A percentile compares a stretch with the other conserved stretches of the same genome.
Conservation (phyloP, 257 asterid species). For the Scutellaria barbata region DNA sequence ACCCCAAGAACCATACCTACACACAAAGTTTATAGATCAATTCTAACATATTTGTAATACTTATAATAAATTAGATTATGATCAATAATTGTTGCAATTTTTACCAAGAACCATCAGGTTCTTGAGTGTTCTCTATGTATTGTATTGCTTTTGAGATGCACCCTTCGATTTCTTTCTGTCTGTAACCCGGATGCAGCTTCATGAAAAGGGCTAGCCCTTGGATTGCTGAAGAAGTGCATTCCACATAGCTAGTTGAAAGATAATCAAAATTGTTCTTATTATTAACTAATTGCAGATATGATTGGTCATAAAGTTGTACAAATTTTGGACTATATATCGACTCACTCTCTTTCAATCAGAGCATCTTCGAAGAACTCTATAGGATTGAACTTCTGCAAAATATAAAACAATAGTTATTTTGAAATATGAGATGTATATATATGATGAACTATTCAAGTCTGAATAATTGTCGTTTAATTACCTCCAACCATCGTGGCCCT, state of each 20-base stretch:
- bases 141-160: slow-evolving; percentile 44
- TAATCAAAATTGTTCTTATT: not conserved
- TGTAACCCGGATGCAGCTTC: slow-evolving; percentile 45
- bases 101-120: slow-evolving; percentile 64
- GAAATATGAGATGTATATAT: not conserved
- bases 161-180: slow-evolving; percentile 49
- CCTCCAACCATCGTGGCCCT: slow-evolving; percentile 64
- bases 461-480: slow-evolving; percentile 4
- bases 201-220: slow-evolving; percentile 50
- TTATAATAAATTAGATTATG: not conserved
- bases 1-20: slow-evolving; percentile 66
- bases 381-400: slow-evolving; percentile 55
- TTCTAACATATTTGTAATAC: not conserved
- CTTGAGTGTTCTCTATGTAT: slow-evolving; percentile 49
- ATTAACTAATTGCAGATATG: too few relatives aligned
- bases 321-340: not conserved
- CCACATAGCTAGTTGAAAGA: slow-evolving; percentile 46
- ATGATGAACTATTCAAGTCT: not conserved
- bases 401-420: not conserved
- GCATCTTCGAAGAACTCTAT: slow-evolving; percentile 56
- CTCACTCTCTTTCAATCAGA: slow-evolving; percentile 61
- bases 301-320: not conserved
- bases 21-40: not conserved
- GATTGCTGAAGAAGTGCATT: slow-evolving; percentile 64
- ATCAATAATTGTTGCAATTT: not conserved